phyloP scores from a whole-genome alignment of 331 rosid genomes.

The Spiraea crenata region DNA sequence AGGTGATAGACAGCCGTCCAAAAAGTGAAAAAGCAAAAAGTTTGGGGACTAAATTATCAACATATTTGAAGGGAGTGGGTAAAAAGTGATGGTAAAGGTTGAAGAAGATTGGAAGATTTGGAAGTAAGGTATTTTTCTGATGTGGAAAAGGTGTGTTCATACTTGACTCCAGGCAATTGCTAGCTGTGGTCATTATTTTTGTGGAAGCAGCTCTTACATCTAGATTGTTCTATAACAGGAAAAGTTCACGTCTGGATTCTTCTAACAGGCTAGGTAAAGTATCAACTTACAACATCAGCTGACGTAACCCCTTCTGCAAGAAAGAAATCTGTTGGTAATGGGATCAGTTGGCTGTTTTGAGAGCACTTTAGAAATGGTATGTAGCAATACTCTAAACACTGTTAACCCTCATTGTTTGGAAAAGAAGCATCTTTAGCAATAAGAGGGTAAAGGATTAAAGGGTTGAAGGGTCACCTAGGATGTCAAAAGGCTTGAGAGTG shows the following conservation, averaged over 20 bases:
- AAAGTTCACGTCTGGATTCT: background rate
- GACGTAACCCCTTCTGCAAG: background rate
- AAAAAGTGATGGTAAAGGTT: slow-evolving; percentile 19
- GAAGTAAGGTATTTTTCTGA: slow-evolving; percentile 56
- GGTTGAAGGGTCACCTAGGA: too few species aligned
- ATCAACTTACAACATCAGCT: background rate
- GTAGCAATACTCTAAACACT: too few species aligned
- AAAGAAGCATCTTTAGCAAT: too few species aligned
- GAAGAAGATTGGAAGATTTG: slow-evolving; percentile 24
- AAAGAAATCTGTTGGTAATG: background rate
- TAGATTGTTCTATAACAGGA: background rate
- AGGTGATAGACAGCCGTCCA: slow-evolving; percentile 60
- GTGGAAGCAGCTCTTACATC: background rate
- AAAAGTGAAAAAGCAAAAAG: slow-evolving; percentile 46
- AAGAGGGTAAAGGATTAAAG: too few species aligned
- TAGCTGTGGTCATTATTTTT: slow-evolving; percentile 25
- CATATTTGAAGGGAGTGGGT: slow-evolving; percentile 25
- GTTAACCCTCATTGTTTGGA: too few species aligned
- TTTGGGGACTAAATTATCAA: slow-evolving; percentile 17
- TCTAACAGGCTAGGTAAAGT: background rate
- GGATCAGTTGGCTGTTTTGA: background rate
- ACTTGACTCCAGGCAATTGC: slow-evolving; percentile 18
- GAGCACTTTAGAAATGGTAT: background rate
- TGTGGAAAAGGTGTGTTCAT: slow-evolving; percentile 32
- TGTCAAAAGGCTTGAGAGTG: too few species aligned